Evolutionary conservation across 2,329 filamentous ascomycete species (phyloP).

Genomic region (Ustulina deusta): DNA sequence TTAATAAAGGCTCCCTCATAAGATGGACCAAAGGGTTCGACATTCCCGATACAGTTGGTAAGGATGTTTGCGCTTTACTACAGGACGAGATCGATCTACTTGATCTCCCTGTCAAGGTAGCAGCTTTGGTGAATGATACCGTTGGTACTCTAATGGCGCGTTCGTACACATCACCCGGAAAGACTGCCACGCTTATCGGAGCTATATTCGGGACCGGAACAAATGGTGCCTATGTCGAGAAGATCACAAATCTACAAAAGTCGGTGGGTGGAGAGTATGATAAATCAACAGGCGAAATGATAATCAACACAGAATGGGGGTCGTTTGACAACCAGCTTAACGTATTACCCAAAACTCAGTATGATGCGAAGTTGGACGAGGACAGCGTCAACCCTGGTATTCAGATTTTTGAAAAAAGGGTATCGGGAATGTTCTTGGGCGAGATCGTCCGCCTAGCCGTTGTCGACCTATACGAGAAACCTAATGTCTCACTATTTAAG

Average conservation of each 20-base stretch:
- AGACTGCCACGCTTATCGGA: constrained; percentile 87
- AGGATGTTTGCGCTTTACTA: constrained; percentile 92
- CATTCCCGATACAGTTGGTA: constrained; percentile 91
- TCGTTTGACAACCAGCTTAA: constrained; percentile 95
- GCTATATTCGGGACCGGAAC: constrained; percentile 98
- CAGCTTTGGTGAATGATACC: constrained; percentile 96
- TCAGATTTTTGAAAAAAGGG: constrained; percentile 99
- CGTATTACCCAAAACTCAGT: constrained; percentile 86
- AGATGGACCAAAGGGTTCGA: constrained; percentile 99
- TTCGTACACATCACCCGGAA: constrained; percentile 91
- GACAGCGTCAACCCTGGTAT: constrained; percentile 90
- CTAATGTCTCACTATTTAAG: constrained; percentile 77
- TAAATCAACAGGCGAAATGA: constrained; percentile 88
- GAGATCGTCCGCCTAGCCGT: constrained; percentile 88
- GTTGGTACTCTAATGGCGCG: constrained; percentile 98
- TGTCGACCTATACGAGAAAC: constrained; percentile 76
- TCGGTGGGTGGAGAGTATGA: constrained; percentile 77
- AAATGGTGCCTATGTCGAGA: constrained; percentile 97
- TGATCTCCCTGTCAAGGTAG: constrained; percentile 89
- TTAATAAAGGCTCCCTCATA: constrained; percentile 94
- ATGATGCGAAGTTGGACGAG: constrained; percentile 82
- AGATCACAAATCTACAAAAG: constrained; percentile 87
- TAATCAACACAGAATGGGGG: constrained; percentile 98
- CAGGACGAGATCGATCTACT: constrained; percentile 91
- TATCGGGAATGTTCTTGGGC: constrained; percentile 98